Evolutionary conservation across 1,284 basidiomycete species (phyloP).

Genomic region (Mycena citricolor): DNA sequence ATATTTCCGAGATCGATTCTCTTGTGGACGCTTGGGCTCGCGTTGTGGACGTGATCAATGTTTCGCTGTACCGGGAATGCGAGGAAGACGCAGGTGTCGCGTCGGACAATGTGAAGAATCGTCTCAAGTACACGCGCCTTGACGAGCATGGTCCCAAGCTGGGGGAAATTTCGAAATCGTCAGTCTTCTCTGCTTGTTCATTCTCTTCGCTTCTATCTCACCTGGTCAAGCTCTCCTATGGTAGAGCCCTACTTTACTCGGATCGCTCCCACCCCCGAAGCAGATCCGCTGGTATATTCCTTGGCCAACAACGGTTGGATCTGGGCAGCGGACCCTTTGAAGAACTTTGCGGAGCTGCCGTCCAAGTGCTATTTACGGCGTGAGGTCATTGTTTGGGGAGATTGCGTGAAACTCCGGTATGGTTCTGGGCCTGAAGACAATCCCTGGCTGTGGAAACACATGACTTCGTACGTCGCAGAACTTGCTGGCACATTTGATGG

Average conservation of each 20-base stretch:
- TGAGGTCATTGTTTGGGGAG: conserved; percentile 96
- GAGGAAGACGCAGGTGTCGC: conserved; percentile 79
- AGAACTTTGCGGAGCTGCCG: conserved; percentile 91
- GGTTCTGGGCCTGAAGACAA: conserved; percentile 78
- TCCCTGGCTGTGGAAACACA: conserved; percentile 94
- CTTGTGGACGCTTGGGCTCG: conserved; percentile 72
- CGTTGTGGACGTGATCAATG: conserved; percentile 84
- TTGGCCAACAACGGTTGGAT: conserved; percentile 99
- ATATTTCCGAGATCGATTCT: conserved; percentile 49
- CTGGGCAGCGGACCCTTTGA: conserved; percentile 93
- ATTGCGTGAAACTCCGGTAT: conserved; percentile 97
- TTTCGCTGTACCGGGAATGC: conserved; percentile 84
- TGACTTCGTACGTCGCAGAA: conserved; percentile 81
- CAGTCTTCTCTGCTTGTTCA: conserved; percentile 31
- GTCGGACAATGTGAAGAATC: conserved; percentile 70
- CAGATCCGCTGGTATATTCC: conserved; percentile 71
- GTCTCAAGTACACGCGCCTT: conserved; percentile 79
- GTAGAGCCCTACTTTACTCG: conserved; percentile 92
- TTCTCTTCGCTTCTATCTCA: conserved; percentile 16
- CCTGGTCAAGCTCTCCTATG: conserved; percentile 62
- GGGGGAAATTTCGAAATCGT: conserved; percentile 80
- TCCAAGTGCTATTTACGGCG: conserved; percentile 97
- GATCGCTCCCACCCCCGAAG: conserved; percentile 55
- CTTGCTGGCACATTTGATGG: conserved; percentile 88
- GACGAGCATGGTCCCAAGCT: conserved; percentile 82